Base-by-base conservation (phyloP, 75 land plant species). In the Selaginella tamariscina region DNA sequence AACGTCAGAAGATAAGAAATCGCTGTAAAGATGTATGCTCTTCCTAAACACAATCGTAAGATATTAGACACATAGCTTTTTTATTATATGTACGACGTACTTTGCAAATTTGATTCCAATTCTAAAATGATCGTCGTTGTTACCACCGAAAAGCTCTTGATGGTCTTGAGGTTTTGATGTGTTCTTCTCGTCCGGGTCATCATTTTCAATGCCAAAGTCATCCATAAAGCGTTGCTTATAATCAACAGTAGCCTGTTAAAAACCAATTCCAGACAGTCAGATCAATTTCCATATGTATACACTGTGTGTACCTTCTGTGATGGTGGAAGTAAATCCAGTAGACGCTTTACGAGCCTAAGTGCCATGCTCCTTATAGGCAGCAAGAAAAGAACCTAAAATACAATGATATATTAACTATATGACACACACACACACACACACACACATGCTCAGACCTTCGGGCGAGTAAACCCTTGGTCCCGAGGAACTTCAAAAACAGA, bases 381-480 rank as follows among this genome's bases (percentile, higher is more conserved):
- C 56, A 94, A 56, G 31, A 90, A 69, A 56, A 94, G 68, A 23
- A 87, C 91, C 98, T 94, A 82, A 22, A 55, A 56, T 30, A 57
- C 5, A 5, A 5, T 39, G 11, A 39, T n/a, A 39, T 39, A 39
- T 39, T 39, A 39, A 5, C 11, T 5, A 39, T 5, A 39, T 5
- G 49, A 55, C 26, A 73, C 21, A 23, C 62, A 59, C 21, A 2
- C 8, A 5, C 18, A 23, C 2, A 27, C 8, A n/a, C 8, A 59
- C 24, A 59, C n/a, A n/a, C n/a, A n/a, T n/a, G n/a, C n/a, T n/a
- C n/a, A n/a, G n/a, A 94, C 98, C 96, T 90, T 94, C 2, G 98
- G 91, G 67, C 96, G 88, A 67, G 96, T 87, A 77, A 90, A 94
- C 1, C 98, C 98, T 63, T 83, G 96, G 71, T 94, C 98, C 68